Evolutionary conservation across 202 grass and related monocot species (phyloP).

Genomic region (Setaria italica): DNA sequence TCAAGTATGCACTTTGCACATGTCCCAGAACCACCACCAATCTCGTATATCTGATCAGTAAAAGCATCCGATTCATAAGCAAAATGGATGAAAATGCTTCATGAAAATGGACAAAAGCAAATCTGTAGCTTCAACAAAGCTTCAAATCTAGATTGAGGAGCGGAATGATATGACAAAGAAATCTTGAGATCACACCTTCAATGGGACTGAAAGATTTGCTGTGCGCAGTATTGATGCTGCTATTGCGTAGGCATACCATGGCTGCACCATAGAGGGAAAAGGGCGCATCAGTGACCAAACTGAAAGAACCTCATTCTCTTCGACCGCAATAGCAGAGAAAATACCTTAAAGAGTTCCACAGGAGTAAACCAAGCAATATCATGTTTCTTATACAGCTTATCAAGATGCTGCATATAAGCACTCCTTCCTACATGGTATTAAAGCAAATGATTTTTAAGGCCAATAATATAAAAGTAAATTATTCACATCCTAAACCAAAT

Average conservation of each 20-base stretch:
- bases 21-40: conserved; percentile 96
- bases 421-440: conserved; percentile 64
- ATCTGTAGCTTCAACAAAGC: not conserved
- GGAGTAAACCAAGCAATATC: conserved; percentile 98
- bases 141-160: not conserved
- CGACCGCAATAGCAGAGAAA: conserved; percentile 32
- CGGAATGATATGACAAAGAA: not conserved
- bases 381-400: conserved; percentile 90
- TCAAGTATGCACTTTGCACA: conserved; percentile 95
- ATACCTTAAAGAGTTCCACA: conserved; percentile 92
- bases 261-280: conserved; percentile 59
- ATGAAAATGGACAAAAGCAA: not conserved
- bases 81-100: conserved; percentile 17
- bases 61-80: conserved; percentile 24
- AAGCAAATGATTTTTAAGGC: conserved; percentile 10
- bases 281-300: conserved; percentile 36
- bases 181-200: conserved; percentile 64
- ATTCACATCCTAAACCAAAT: not conserved
- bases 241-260: conserved; percentile 97
- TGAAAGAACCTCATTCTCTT: conserved; percentile 30
- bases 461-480: conserved; percentile 9
- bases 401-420: conserved; percentile 81
- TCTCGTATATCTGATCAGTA: conserved; percentile 89
- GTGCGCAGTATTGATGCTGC: conserved; percentile 83
- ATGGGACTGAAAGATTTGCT: conserved; percentile 86